Conservation (phyloP, 176 grass and related monocot genomes). For the Puccinellia tenuiflora region DNA sequence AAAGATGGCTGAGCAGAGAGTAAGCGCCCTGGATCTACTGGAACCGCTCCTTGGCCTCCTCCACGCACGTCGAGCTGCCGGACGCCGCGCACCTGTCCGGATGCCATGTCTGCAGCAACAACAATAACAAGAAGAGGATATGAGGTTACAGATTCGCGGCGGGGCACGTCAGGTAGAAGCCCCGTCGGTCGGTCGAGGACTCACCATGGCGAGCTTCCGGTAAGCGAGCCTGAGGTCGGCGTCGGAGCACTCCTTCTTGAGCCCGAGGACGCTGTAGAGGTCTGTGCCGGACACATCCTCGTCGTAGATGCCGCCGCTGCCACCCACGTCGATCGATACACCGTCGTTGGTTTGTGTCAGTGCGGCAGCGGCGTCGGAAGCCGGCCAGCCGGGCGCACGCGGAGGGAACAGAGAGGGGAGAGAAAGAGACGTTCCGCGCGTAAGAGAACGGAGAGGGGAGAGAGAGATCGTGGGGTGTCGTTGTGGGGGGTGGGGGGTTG, state of each 20-base stretch:
- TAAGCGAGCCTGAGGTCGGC: slow-evolving; percentile 64
- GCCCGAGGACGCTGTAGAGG: slow-evolving; percentile 77
- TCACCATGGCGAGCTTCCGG: slow-evolving; percentile 75
- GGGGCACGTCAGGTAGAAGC: neutral
- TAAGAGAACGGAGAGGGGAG: too few species aligned
- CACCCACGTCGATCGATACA: neutral
- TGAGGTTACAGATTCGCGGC: neutral
- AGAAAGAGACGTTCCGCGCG: neutral
- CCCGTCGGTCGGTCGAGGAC: neutral
- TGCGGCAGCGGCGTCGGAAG: neutral
- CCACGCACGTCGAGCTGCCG: slow-evolving; percentile 26
- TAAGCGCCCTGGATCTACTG: slow-evolving; percentile 84
- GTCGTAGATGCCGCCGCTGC: neutral
- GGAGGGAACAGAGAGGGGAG: neutral
- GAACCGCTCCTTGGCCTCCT: slow-evolving; percentile 78
- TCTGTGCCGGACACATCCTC: neutral
- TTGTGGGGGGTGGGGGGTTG: too few species aligned
- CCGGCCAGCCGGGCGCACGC: neutral
- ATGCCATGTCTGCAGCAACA: slow-evolving; percentile 63
- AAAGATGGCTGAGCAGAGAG: too few species aligned
- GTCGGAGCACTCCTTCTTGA: slow-evolving; percentile 68
- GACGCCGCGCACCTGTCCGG: slow-evolving; percentile 68
- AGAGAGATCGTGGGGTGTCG: too few species aligned
- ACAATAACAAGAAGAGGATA: too few species aligned
- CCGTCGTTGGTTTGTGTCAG: too few species aligned